Evolutionary conservation across 768 basidiomycete genomes (phyloP), one percentile per base, ranked within the genome.

Genomic region (Russula virescens): DNA sequence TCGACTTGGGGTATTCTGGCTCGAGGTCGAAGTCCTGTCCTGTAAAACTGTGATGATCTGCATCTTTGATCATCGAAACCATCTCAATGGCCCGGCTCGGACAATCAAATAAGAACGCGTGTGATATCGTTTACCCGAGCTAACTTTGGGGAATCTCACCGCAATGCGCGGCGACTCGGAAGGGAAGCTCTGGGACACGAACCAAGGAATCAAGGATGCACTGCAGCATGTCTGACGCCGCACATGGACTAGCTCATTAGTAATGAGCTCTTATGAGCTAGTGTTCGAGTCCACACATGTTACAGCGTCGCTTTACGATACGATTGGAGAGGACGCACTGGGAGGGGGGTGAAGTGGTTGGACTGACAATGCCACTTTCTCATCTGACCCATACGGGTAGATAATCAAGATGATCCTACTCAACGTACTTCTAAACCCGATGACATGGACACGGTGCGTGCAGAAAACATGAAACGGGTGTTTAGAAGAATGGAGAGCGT

Each of bases 401-500:
- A 63, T 59, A 53, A 63, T 63, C 62, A 54, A 62, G 57, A 63
- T 59, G 34, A 63, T 42, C 62, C 62, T 26, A 54, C 16, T 42
- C 34, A 31, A 31, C 31, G 8, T 31, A 46, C 25, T 5, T 28
- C 38, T 18, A 18, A 31, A 6, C 42, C 50, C 25, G 52, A 53
- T n/a, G n/a, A n/a, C 40, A 7, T 34, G 42, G 61, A 51, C 14
- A 18, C 7, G 43, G 16, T 7, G 13, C 40, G 26, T n/a, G 57
- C 21, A 42, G 16, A 40, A 54, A 58, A 25, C 14, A 21, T 28
- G 19, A 16, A 50, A 38, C 26, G 43, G 21, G 57, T 47, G 45
- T 50, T 40, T 26, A 46, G 57, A 57, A 2, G 61, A 55, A 45
- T 50, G 61, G 11, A 7, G n/a, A n/a, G n/a, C n/a, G n/a, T n/a